Percentiles rank a stretch among this genome's conserved stretches.
These are phyloP conservation scores for Exsudoporus frostii DNA, from an alignment of 768 basidiomycete species.

Conservation along the genomic window DNA sequence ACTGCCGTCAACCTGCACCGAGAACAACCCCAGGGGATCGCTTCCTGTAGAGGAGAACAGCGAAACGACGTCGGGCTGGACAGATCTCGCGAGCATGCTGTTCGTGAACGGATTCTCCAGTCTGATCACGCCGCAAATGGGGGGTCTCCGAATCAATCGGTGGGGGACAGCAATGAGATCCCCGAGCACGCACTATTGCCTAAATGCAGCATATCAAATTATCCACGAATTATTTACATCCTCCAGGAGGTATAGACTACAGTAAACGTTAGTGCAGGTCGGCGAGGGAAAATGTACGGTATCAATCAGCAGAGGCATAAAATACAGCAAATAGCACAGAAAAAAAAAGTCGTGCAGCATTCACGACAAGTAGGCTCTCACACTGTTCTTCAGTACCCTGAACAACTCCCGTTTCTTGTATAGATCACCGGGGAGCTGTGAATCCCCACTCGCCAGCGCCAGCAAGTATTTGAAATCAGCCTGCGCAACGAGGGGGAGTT, in stretches of 20 bases:
- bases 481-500: conserved; percentile 76
- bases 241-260: conserved; percentile 1
- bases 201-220: neutral
- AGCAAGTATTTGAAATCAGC: conserved; percentile 87
- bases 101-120: conserved; percentile 14
- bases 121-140: conserved; percentile 18
- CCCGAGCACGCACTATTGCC: neutral
- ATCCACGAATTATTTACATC: neutral
- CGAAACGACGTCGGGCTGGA: conserved; percentile 65
- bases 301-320: conserved; percentile 5
- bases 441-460: conserved; percentile 53
- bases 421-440: conserved; percentile 50
- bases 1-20: conserved; percentile 41
- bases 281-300: neutral
- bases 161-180: neutral
- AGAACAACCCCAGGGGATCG: conserved; percentile 59
- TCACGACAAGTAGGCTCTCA: conserved; percentile 27
- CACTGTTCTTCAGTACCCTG: conserved; percentile 47
- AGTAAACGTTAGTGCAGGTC: neutral
- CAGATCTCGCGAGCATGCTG: conserved; percentile 50
- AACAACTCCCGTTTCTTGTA: conserved; percentile 54
- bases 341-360: neutral
- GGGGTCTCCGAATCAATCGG: conserved; percentile 11
- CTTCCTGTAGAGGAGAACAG: conserved; percentile 72
- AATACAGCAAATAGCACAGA: conserved; percentile 10